phyloP scores from a whole-genome alignment of 176 grass and related monocot genomes.

The Pontederia paniculata region DNA sequence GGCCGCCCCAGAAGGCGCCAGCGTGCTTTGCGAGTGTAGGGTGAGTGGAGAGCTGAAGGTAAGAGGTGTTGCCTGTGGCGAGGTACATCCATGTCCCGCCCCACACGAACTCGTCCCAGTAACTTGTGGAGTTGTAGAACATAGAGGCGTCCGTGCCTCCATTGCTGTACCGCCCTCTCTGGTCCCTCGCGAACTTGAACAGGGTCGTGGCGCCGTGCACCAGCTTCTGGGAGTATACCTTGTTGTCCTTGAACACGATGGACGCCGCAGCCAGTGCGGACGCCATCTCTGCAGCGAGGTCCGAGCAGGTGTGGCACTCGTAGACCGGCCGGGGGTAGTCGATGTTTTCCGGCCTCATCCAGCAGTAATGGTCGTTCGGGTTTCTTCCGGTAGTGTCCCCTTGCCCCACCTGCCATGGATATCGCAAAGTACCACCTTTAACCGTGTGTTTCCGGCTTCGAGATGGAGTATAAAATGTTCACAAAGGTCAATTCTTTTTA shows the following conservation, averaged over 20 bases:
- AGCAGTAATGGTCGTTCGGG: slow-evolving; percentile 14
- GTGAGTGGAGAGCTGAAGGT: slow-evolving; percentile 2
- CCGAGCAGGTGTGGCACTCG: slow-evolving; percentile 1
- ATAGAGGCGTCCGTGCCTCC: background rate
- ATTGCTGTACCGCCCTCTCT: background rate
- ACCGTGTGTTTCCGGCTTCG: background rate
- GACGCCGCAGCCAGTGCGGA: slow-evolving; percentile 7
- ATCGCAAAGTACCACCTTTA: background rate
- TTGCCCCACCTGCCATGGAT: slow-evolving; percentile 5
- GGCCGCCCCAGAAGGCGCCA: slow-evolving; percentile 5
- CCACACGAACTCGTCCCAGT: slow-evolving; percentile 13
- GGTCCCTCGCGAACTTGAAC: background rate
- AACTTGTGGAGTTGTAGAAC: slow-evolving; percentile 9
- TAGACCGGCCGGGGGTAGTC: slow-evolving; percentile 6
- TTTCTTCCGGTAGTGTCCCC: slow-evolving; percentile 1
- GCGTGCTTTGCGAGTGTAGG: slow-evolving; percentile 2
- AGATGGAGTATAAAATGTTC: background rate
- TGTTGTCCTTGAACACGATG: slow-evolving; percentile 12
- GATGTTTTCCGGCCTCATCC: slow-evolving; percentile 12
- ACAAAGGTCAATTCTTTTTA: background rate
- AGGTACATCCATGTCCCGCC: slow-evolving; percentile 17
- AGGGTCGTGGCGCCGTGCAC: slow-evolving; percentile 1
- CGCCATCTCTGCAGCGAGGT: slow-evolving; percentile 5
- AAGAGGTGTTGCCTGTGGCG: slow-evolving; percentile 7
- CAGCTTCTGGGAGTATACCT: slow-evolving; percentile 8